A percentile compares a stretch with the other conserved stretches of the same genome.
Evolutionary conservation across 345 rosid genomes (phyloP).

Genomic region (Cardamine resedifolia): DNA sequence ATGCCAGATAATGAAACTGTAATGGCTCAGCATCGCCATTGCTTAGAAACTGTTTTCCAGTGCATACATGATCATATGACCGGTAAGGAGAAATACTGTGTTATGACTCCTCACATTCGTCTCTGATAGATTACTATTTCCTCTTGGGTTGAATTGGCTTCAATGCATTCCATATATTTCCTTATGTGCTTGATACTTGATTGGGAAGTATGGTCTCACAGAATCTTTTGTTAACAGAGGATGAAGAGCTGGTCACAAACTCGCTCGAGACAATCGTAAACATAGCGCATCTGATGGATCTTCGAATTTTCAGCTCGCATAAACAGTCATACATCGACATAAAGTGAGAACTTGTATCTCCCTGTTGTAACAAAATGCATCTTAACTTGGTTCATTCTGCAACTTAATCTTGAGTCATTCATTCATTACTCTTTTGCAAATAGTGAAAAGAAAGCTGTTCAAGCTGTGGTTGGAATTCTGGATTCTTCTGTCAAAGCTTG

Average conservation of each 20-base stretch:
- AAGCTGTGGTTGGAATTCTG: slow-evolving; percentile 87
- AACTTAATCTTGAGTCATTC: slow-evolving; percentile 18
- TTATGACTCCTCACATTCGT: background rate
- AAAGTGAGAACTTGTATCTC: slow-evolving; percentile 54
- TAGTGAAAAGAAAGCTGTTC: slow-evolving; percentile 90
- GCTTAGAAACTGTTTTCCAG: slow-evolving; percentile 95
- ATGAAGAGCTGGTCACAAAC: slow-evolving; percentile 95
- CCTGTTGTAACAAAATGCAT: background rate
- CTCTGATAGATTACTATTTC: background rate
- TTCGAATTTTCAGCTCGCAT: slow-evolving; percentile 83
- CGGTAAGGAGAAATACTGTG: slow-evolving; percentile 47
- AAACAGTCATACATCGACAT: slow-evolving; percentile 81
- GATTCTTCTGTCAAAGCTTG: slow-evolving; percentile 78
- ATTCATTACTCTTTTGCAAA: slow-evolving; percentile 25
- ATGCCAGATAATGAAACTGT: slow-evolving; percentile 96
- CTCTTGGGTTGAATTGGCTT: background rate
- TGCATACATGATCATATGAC: slow-evolving; percentile 75
- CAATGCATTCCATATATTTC: background rate
- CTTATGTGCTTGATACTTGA: slow-evolving; percentile 8
- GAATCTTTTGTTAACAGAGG: slow-evolving; percentile 60
- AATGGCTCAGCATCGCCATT: slow-evolving; percentile 97
- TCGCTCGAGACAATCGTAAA: slow-evolving; percentile 91
- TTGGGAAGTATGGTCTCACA: slow-evolving; percentile 10
- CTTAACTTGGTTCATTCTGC: slow-evolving; percentile 21
- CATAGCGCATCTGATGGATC: slow-evolving; percentile 90